Evolutionary conservation across 192 early-diverging fungal species (phyloP), one percentile per base, ranked within the genome.

Genomic region (Coemansia sp.): DNA sequence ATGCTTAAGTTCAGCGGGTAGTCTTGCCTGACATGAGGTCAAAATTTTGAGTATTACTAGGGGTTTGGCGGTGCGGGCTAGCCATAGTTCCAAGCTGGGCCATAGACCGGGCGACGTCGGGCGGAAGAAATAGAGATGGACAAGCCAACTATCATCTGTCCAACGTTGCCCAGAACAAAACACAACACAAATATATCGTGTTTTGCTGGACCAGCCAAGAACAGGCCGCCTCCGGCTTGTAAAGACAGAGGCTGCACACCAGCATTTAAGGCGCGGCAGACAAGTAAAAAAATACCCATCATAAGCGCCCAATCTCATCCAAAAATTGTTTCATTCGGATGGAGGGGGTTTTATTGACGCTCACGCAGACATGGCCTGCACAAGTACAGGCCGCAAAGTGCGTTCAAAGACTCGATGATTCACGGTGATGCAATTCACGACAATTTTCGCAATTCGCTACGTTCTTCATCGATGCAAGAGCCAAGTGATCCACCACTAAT

Each of bases 1-100:
- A 89, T 88, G 86, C 88, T 88, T 88, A 89, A 89, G 83, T 88
- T 88, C 87, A 88, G 87, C 83, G 85, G 86, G 84, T 88, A 84
- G 64, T 84, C 87, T 80, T 80, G 72, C 81, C 72, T 86, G 77
- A 88, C 73, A 70, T 88, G 82, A 85, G 82, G 76, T 83, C 84
- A 76, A 66, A 63, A 52, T 60, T 64, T 64, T 77, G 60, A 61
- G 59, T 71, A 56, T 66, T 59, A 36, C 34, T 36, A 36, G 8
- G 4, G 34, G 34, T 36, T 8, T 36, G 8, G 34, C n/a, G n/a
- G n/a, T n/a, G n/a, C n/a, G n/a, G n/a, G n/a, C n/a, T n/a, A n/a
- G n/a, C n/a, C n/a, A n/a, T n/a, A n/a, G n/a, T n/a, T n/a, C n/a
- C n/a, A n/a, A n/a, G n/a, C n/a, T n/a, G n/a, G n/a, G n/a, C n/a